phyloP scores from a whole-genome alignment of 2,329 filamentous ascomycete species.

The Calonectria fujianensis region DNA sequence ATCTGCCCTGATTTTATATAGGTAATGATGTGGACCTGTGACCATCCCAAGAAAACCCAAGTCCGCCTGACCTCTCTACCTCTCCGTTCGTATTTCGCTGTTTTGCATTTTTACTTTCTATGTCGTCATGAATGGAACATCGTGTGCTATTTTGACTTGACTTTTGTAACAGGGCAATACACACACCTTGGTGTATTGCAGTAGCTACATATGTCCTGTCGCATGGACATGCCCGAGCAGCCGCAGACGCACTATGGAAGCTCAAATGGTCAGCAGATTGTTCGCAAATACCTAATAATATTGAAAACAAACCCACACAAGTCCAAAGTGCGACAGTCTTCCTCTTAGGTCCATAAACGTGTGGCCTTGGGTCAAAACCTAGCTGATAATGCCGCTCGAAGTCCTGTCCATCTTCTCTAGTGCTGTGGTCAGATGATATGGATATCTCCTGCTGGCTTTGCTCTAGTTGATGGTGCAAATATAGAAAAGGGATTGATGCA shows the following conservation, averaged over 20 bases:
- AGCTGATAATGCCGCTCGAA: neutral
- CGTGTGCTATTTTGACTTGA: conserved; percentile 12
- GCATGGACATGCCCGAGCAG: conserved; percentile 9
- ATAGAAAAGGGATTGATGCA: too few species aligned
- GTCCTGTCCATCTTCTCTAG: neutral
- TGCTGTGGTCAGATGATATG: too few species aligned
- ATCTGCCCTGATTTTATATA: neutral
- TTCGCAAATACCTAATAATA: neutral
- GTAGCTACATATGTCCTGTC: conserved; percentile 6
- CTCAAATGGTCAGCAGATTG: neutral
- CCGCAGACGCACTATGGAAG: conserved; percentile 6
- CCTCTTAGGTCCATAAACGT: neutral
- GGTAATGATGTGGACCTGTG: neutral
- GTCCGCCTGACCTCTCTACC: neutral
- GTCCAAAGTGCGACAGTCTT: neutral
- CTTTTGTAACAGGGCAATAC: conserved; percentile 19
- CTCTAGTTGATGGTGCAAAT: too few species aligned
- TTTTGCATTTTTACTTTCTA: neutral
- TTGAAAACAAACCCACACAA: neutral
- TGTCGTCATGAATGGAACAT: neutral
- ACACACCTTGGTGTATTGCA: conserved; percentile 10
- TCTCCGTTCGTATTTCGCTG: neutral
- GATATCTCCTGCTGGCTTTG: too few species aligned
- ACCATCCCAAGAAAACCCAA: neutral
- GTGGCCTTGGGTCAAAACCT: neutral